Conservation (phyloP, 106 monocot genomes). For the Platanthera guangdongensis region DNA sequence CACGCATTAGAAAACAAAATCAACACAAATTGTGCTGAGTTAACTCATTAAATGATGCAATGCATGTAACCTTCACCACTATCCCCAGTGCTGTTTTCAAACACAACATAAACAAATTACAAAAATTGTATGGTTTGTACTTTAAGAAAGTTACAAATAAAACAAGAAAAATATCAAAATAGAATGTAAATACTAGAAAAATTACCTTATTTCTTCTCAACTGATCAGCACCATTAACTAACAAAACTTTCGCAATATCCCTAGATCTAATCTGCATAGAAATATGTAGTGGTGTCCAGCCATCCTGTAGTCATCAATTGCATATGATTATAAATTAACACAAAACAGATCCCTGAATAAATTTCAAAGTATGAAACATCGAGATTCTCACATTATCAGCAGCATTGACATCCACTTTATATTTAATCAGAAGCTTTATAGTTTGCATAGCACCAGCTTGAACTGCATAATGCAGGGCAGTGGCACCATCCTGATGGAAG, state of each 20-base stretch:
- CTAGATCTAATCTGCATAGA: conserved; percentile 83
- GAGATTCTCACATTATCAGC: conserved; percentile 69
- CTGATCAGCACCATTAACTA: conserved; percentile 84
- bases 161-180: not conserved
- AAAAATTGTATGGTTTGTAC: not conserved
- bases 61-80: too few relatives aligned
- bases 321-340: conserved; percentile 3
- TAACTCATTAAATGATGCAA: too few relatives aligned
- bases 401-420: conserved; percentile 86
- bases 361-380: not conserved
- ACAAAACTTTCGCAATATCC: conserved; percentile 79
- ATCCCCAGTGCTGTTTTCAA: too few relatives aligned
- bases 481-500: conserved; percentile 66
- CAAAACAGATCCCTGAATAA: not conserved
- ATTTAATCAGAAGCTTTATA: conserved; percentile 86
- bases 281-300: conserved; percentile 91
- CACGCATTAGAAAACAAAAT: not conserved
- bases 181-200: not conserved
- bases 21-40: not conserved
- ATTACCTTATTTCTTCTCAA: conserved; percentile 81
- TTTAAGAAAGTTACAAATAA: not conserved
- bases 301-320: conserved; percentile 45
- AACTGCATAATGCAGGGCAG: conserved; percentile 84
- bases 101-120: not conserved
- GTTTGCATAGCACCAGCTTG: conserved; percentile 96